Percentiles rank a stretch among this genome's conserved stretches.
Conservation (phyloP, 768 basidiomycete genomes). For the Boletus sp. region DNA sequence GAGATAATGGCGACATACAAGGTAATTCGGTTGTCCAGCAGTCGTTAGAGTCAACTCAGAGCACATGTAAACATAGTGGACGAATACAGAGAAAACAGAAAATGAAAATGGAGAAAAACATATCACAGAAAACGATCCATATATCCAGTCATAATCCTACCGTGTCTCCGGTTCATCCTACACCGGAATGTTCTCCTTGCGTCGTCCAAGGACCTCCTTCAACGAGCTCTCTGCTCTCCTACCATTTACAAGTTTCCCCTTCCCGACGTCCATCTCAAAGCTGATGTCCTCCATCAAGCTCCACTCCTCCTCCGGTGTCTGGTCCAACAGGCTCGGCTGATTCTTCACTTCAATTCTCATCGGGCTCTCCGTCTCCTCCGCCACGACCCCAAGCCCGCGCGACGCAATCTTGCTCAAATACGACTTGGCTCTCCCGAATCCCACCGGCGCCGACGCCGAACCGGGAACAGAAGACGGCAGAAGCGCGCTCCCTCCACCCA, state of each 20-base stretch:
- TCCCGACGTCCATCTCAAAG: constrained; percentile 43
- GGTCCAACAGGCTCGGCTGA: constrained; percentile 56
- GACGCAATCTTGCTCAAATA: constrained; percentile 40
- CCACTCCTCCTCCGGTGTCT: constrained; percentile 59
- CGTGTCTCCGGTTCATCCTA: constrained; percentile 3
- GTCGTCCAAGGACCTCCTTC: constrained; percentile 27
- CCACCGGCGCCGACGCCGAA: constrained; percentile 1
- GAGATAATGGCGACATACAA: not conserved
- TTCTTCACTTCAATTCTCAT: constrained; percentile 45
- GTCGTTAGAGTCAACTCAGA: not conserved
- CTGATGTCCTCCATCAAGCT: constrained; percentile 47
- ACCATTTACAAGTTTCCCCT: constrained; percentile 19
- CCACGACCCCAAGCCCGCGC: constrained; percentile 21
- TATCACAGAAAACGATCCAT: constrained; percentile 4
- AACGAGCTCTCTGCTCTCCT: constrained; percentile 35
- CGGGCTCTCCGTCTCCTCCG: constrained; percentile 47
- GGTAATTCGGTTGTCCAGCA: not conserved
- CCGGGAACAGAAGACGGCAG: constrained; percentile 26
- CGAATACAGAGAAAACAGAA: not conserved
- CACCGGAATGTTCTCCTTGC: constrained; percentile 28
- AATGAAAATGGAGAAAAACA: not conserved
- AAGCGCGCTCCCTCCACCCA: constrained; percentile 39
- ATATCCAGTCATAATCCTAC: not conserved
- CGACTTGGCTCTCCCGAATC: constrained; percentile 47
- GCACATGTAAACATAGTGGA: not conserved